A percentile compares a stretch with the other conserved stretches of the same genome.
Evolutionary conservation across 352 stramenopile genomes (phyloP).

Genomic region (Phytophthora brassicae): DNA sequence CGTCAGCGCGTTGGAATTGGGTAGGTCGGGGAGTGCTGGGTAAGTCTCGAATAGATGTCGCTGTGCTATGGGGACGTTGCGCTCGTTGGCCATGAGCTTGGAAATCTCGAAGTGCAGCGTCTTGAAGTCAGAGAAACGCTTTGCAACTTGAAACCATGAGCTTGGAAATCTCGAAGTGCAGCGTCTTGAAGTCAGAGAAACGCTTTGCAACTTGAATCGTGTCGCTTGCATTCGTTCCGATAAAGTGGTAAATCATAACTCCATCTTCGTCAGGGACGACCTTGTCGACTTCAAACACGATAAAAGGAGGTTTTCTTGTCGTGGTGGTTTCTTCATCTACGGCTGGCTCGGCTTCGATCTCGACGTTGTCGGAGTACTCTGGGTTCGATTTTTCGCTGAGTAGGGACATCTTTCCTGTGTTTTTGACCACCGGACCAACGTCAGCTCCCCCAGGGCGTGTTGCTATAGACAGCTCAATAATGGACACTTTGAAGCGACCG

Average conservation of each 20-base stretch:
- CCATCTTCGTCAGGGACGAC: conserved; percentile 34
- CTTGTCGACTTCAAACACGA: conserved; percentile 36
- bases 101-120: conserved; percentile 48
- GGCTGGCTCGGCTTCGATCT: background rate
- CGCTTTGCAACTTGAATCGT: conserved; percentile 55
- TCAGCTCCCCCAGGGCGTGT: conserved; percentile 31
- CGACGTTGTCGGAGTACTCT: background rate
- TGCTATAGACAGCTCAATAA: conserved; percentile 27
- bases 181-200: conserved; percentile 72
- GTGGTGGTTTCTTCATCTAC: conserved; percentile 1
- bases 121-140: conserved; percentile 81
- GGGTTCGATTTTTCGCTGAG: background rate
- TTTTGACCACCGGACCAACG: conserved; percentile 14
- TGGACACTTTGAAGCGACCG: conserved; percentile 12
- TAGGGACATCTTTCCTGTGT: too few species aligned
- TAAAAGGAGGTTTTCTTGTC: conserved; percentile 10
- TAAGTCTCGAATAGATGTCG: conserved; percentile 52
- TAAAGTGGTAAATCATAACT: conserved; percentile 55
- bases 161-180: conserved; percentile 48
- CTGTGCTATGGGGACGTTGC: conserved; percentile 39
- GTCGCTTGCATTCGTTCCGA: conserved; percentile 34
- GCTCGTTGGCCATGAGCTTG: conserved; percentile 52
- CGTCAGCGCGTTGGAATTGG: conserved; percentile 38
- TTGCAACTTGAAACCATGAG: conserved; percentile 49
- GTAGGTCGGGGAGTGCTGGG: conserved; percentile 56